Evolutionary conservation across 176 grass and related monocot species (phyloP).

Genomic region (Tuctoria greenei): DNA sequence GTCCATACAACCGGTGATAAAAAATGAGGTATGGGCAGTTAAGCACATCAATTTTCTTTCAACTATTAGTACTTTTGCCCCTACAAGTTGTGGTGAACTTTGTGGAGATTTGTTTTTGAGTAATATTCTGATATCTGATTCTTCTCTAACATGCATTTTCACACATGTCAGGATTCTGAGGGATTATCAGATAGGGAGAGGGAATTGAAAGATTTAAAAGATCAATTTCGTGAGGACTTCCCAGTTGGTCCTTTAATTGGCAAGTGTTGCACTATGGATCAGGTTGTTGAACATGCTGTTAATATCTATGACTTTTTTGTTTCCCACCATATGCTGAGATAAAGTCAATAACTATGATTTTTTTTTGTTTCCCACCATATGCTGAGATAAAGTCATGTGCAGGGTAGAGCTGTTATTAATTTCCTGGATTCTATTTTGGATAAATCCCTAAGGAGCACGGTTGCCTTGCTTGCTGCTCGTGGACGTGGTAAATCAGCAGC

Average conservation of each 20-base stretch:
- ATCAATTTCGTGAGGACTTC: slow-evolving; percentile 75
- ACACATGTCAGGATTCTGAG: slow-evolving; percentile 60
- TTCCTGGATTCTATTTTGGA: slow-evolving; percentile 96
- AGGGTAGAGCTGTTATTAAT: slow-evolving; percentile 84
- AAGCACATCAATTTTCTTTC: background rate
- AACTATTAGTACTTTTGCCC: background rate
- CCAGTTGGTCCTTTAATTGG: slow-evolving; percentile 91
- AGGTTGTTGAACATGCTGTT: slow-evolving; percentile 45
- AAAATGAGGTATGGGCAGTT: slow-evolving; percentile 58
- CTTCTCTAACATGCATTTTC: background rate
- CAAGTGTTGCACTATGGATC: slow-evolving; percentile 94
- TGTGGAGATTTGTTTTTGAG: background rate
- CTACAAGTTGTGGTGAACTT: slow-evolving; percentile 1
- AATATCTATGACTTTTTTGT: background rate
- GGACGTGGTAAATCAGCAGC: slow-evolving; percentile 97
- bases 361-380: background rate
- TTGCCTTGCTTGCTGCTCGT: slow-evolving; percentile 90
- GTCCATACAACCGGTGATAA: slow-evolving; percentile 56
- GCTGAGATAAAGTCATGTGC: slow-evolving; percentile 28
- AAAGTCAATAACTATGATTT: slow-evolving; percentile 9
- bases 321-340: slow-evolving; percentile 1
- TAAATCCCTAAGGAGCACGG: slow-evolving; percentile 71
- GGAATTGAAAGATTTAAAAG: slow-evolving; percentile 82
- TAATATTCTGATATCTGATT: slow-evolving; percentile 19
- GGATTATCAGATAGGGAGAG: slow-evolving; percentile 80